phyloP scores from a whole-genome alignment of 306 rosid species.

The Ochetophila trinervis region DNA sequence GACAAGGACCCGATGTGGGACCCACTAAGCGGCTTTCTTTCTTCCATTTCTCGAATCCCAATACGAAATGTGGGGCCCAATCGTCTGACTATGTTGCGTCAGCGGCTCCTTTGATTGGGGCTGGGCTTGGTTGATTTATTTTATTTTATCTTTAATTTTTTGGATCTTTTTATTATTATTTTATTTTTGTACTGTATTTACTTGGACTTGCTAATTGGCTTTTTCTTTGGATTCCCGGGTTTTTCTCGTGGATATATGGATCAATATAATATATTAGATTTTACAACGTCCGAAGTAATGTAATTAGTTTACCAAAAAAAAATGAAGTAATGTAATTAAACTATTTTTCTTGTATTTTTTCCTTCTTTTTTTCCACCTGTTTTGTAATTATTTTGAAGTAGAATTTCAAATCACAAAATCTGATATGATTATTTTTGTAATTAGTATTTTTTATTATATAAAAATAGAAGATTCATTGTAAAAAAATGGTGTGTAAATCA shows the following conservation, averaged over 20 bases:
- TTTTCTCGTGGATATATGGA: no score
- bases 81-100: constrained; percentile 15
- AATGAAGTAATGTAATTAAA: no score
- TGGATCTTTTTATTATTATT: background rate
- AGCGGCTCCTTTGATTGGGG: constrained; percentile 30
- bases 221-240: background rate
- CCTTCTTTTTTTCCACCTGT: no score
- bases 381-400: no score
- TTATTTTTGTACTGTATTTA: background rate
- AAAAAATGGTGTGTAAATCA: background rate
- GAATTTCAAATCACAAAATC: no score
- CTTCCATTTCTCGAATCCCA: constrained; percentile 41
- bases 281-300: no score
- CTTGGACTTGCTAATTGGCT: background rate
- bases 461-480: background rate
- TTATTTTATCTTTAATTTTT: no score
- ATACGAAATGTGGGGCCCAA: constrained; percentile 7
- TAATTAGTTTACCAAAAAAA: no score
- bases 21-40: constrained; percentile 38
- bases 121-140: background rate
- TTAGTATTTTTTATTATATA: no score
- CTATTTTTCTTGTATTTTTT: no score
- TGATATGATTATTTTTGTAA: no score
- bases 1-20: constrained; percentile 21
- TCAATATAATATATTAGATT: no score